A percentile compares a stretch with the other conserved stretches of the same genome.
Evolutionary conservation across 2,329 filamentous ascomycete species (phyloP).

Genomic region (Pseudocercospora crystallina): DNA sequence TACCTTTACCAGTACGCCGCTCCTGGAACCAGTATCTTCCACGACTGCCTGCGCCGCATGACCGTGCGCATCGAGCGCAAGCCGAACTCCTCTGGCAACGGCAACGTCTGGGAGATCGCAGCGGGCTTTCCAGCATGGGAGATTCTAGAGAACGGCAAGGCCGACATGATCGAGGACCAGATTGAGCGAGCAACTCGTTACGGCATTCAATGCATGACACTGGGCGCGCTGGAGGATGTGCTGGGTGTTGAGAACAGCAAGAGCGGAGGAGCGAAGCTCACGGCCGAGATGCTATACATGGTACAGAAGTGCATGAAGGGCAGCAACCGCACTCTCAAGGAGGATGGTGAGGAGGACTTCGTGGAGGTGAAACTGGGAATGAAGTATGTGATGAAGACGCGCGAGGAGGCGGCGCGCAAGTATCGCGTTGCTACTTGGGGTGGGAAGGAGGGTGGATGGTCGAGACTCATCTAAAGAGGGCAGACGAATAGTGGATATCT

Average conservation of each 20-base stretch:
- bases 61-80: background rate
- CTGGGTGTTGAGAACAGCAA: background rate
- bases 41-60: constrained; percentile 1
- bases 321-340: background rate
- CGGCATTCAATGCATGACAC: background rate
- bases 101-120: background rate
- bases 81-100: background rate
- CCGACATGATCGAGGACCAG: background rate
- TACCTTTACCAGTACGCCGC: background rate
- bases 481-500: too few species aligned
- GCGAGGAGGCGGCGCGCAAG: background rate
- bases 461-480: too few species aligned
- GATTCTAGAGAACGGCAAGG: background rate
- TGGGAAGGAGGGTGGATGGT: background rate
- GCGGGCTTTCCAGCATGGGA: background rate
- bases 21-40: background rate
- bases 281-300: background rate
- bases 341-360: background rate
- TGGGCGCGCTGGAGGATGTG: background rate
- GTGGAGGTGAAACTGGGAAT: background rate
- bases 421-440: background rate
- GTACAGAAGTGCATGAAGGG: background rate
- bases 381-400: background rate
- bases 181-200: background rate
- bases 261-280: background rate